Percentiles rank a stretch among this genome's conserved stretches.
Evolutionary conservation across 1,284 basidiomycete species (phyloP).

Genomic region (Apiotrichum akiyoshidainum): DNA sequence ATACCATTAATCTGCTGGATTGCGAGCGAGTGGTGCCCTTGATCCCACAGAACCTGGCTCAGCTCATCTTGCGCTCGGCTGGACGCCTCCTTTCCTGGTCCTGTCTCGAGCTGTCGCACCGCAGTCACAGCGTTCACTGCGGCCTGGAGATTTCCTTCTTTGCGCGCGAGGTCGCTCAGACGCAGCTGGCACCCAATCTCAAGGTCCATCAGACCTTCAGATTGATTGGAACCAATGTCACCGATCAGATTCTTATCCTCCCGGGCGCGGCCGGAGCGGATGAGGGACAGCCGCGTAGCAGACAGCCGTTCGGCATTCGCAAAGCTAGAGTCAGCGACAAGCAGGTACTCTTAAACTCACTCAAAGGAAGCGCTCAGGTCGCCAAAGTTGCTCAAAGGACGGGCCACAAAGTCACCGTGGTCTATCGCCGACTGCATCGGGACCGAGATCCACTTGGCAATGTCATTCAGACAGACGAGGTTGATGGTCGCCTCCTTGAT

Average conservation of each 20-base stretch:
- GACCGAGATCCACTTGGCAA: slow-evolving; percentile 49
- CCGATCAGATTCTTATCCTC: slow-evolving; percentile 61
- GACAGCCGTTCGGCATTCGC: slow-evolving; percentile 70
- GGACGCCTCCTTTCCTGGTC: too few species aligned
- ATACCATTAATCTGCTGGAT: slow-evolving; percentile 61
- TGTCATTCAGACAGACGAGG: slow-evolving; percentile 73
- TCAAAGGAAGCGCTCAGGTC: slow-evolving; percentile 61
- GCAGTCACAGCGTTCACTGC: slow-evolving; percentile 80
- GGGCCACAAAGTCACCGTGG: slow-evolving; percentile 46
- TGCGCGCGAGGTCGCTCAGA: slow-evolving; percentile 71
- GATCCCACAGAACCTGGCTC: slow-evolving; percentile 83
- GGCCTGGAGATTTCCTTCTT: slow-evolving; percentile 68
- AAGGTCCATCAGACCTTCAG: slow-evolving; percentile 57
- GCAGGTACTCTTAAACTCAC: slow-evolving; percentile 55
- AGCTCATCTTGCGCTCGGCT: slow-evolving; percentile 58
- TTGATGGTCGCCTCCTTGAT: slow-evolving; percentile 65
- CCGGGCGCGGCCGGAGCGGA: slow-evolving; percentile 66
- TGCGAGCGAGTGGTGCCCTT: slow-evolving; percentile 78
- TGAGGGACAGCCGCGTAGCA: slow-evolving; percentile 76
- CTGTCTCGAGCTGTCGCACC: slow-evolving; percentile 67
- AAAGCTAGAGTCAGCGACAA: slow-evolving; percentile 59
- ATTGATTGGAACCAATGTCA: slow-evolving; percentile 59
- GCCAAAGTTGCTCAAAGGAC: slow-evolving; percentile 54
- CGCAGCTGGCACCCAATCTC: slow-evolving; percentile 70
- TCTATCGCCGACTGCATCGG: slow-evolving; percentile 26